These are phyloP conservation scores for Ogataea thermomethanolica DNA, from an alignment of 805 yeast species.

Conservation along the genomic window DNA sequence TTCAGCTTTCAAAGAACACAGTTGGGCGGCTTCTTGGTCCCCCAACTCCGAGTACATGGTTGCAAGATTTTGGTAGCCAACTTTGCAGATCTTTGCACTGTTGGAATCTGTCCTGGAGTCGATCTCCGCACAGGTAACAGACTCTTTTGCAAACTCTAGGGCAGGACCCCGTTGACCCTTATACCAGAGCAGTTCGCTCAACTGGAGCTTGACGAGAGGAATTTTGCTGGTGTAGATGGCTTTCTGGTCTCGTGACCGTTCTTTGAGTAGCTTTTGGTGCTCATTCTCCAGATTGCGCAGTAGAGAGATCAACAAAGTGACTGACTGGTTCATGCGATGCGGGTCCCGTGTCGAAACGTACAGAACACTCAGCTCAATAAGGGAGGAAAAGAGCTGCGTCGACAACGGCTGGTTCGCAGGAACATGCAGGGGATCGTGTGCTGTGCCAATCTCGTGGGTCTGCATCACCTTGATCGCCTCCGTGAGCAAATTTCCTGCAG, in stretches of 20 bases:
- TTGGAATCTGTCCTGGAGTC: conserved; percentile 33
- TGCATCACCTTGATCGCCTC: conserved; percentile 29
- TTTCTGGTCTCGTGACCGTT: conserved; percentile 12
- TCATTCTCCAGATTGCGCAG: conserved; percentile 32
- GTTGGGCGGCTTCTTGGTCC: conserved; percentile 25
- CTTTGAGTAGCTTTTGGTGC: conserved; percentile 13
- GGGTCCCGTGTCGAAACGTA: conserved; percentile 27
- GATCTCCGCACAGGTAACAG: conserved; percentile 33
- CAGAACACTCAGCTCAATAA: conserved; percentile 30
- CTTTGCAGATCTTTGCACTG: conserved; percentile 37
- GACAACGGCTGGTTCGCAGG: conserved; percentile 24
- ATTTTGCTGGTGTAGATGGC: conserved; percentile 29
- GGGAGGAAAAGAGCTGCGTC: conserved; percentile 24
- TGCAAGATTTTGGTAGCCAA: conserved; percentile 35
- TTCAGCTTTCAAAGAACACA: conserved; percentile 26
- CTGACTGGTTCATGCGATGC: conserved; percentile 24
- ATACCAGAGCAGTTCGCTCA: conserved; percentile 42
- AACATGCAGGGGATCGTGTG: conserved; percentile 14
- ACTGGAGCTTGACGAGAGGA: conserved; percentile 39
- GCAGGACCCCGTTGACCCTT: conserved; percentile 33
- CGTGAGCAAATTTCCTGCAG: conserved; percentile 30
- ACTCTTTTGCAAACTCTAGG: conserved; percentile 39
- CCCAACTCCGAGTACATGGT: conserved; percentile 32
- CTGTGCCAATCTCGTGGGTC: conserved; percentile 21
- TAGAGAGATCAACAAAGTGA: conserved; percentile 36